Evolutionary conservation across 2,329 filamentous ascomycete species (phyloP), one percentile per base, ranked within the genome.

Genomic region (Neofusicoccum parvum): DNA sequence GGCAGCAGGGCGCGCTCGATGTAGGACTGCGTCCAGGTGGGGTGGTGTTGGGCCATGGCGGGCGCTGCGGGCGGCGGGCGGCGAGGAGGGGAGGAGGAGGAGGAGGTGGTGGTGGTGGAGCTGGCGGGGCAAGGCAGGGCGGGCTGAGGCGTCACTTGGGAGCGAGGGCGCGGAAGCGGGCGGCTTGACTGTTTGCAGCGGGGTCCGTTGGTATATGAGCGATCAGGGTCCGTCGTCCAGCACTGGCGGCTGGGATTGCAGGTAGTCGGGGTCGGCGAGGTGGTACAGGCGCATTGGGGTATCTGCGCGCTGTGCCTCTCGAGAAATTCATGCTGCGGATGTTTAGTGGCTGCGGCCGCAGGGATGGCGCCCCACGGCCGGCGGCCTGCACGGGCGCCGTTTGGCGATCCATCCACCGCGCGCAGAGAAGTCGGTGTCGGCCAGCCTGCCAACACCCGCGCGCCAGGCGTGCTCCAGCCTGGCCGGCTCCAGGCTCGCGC

Each of bases 1-100:
- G 79, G 74, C 34, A 80, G 74, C 15, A 75, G 72, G 51, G 82
- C 80, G 67, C 82, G 81, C 67, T 80, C 76, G 64, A 76, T 75
- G 74, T 82, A 84, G 63, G 79, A 74, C 67, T 78, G 74, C 41
- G 75, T 77, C 70, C 75, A 74, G 69, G 80, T 79, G 66, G 78
- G 74, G 76, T 82, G 76, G 34, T 41, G 36, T 20, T 34, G 23
- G 32, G 62, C 41, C 37, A 49, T 51, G 43, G 56, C 23, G 50
- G 49, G 41, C 9, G 20, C 14, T 36, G 58, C n/a, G 14, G 43
- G 32, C 17, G 46, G 46, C 32, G 43, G 58, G 23, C n/a, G 45
- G 20, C 20, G 59, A 36, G 23, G 23, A 23, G 34, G 14, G 27
- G 36, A 34, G 51, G 17, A 14, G 37, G 17, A 41, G 51, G 15